Evolutionary conservation across 306 rosid genomes (phyloP).

Genomic region (Senna siamea): DNA sequence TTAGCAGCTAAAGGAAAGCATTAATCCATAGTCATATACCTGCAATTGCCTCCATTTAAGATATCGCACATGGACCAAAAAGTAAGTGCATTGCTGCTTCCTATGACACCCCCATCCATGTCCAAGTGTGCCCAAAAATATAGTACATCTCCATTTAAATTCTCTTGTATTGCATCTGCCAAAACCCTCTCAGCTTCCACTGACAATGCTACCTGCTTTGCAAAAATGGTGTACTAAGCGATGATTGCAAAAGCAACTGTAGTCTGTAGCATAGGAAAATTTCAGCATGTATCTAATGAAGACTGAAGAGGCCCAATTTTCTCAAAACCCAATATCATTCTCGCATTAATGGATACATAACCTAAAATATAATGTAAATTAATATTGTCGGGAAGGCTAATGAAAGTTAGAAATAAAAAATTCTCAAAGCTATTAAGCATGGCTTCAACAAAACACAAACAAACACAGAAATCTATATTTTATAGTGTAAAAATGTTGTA

Average conservation of each 20-base stretch:
- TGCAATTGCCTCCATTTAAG: slow-evolving; percentile 91
- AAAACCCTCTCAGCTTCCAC: slow-evolving; percentile 69
- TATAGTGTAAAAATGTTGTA: slow-evolving; percentile 8
- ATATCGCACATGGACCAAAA: slow-evolving; percentile 97
- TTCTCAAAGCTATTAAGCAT: slow-evolving; percentile 18
- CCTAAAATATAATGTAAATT: slow-evolving; percentile 10
- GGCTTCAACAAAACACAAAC: slow-evolving; percentile 6
- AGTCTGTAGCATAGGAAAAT: slow-evolving; percentile 1
- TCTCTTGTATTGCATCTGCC: slow-evolving; percentile 68
- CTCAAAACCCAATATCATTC: slow-evolving; percentile 26
- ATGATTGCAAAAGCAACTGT: slow-evolving; percentile 21
- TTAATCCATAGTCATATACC: slow-evolving; percentile 50
- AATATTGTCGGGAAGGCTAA: slow-evolving; percentile 10
- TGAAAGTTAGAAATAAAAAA: neutral
- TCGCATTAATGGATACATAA: slow-evolving; percentile 28
- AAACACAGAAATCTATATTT: neutral
- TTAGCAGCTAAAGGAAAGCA: slow-evolving; percentile 16
- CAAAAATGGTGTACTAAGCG: slow-evolving; percentile 42
- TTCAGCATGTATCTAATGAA: slow-evolving; percentile 1
- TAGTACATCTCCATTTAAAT: slow-evolving; percentile 69
- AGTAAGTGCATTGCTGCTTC: slow-evolving; percentile 62
- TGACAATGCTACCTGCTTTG: slow-evolving; percentile 71
- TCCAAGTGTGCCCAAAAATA: slow-evolving; percentile 88
- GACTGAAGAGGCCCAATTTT: slow-evolving; percentile 30
- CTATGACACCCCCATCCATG: slow-evolving; percentile 53